A percentile compares a stretch with the other conserved stretches of the same genome.
phyloP scores from a whole-genome alignment of 2,329 filamentous ascomycete species.

The Fusarium albidum region DNA sequence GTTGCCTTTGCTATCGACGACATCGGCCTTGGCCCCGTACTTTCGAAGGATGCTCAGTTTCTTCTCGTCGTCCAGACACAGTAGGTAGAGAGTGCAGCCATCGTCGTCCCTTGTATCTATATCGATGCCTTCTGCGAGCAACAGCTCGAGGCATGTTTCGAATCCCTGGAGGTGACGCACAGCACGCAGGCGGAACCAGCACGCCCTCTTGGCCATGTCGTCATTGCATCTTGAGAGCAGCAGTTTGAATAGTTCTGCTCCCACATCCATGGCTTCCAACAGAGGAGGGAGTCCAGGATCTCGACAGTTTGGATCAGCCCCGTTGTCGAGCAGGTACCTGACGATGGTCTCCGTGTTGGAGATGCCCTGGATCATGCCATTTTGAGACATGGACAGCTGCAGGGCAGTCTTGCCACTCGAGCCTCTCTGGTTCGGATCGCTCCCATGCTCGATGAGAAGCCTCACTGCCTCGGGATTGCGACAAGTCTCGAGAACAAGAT shows the following conservation, averaged over 20 bases:
- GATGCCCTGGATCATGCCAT: no score
- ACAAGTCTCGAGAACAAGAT: not conserved
- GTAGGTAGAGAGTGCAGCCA: constrained; percentile 25
- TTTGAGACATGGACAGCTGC: not conserved
- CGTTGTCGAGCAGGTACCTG: constrained; percentile 25
- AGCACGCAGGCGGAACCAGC: constrained; percentile 23
- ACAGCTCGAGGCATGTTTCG: constrained; percentile 2
- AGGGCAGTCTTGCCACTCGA: not conserved
- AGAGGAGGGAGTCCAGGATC: constrained; percentile 4
- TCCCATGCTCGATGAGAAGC: constrained; percentile 25
- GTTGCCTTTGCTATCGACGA: constrained; percentile 15
- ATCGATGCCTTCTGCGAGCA: constrained; percentile 23
- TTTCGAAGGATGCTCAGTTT: not conserved
- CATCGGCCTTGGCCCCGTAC: constrained; percentile 13
- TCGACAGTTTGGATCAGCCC: constrained; percentile 15
- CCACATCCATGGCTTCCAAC: not conserved
- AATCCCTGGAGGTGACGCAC: not conserved
- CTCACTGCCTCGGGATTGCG: constrained; percentile 4
- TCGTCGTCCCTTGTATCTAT: constrained; percentile 8
- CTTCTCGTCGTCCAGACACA: not conserved
- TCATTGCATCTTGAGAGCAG: constrained; percentile 15
- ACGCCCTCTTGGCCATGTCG: not conserved
- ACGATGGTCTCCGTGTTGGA: constrained; percentile 4
- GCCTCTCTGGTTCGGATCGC: constrained; percentile 11
- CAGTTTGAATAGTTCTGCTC: constrained; percentile 2